Evolutionary conservation across 768 basidiomycete species (phyloP).

Genomic region (Strobilomyces dryophilus): DNA sequence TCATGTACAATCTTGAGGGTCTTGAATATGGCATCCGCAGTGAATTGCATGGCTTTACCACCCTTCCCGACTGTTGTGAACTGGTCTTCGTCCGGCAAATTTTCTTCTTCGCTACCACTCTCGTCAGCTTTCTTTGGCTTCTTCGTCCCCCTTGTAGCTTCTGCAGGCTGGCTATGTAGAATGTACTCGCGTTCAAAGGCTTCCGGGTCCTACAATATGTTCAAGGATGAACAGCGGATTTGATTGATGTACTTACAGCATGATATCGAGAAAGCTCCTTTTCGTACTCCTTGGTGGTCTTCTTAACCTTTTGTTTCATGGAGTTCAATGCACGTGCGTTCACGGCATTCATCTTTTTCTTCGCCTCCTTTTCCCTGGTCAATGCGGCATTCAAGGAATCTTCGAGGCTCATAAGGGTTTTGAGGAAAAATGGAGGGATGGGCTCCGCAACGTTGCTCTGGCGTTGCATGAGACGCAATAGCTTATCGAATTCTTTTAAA

Average conservation of each 20-base stretch:
- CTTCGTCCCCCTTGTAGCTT: conserved; percentile 35
- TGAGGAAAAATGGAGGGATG: conserved; percentile 82
- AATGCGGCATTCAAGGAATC: conserved; percentile 65
- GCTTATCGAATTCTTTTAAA: conserved; percentile 90
- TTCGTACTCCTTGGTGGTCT: conserved; percentile 86
- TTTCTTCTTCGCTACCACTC: conserved; percentile 42
- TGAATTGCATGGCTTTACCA: conserved; percentile 77
- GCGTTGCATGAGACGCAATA: conserved; percentile 83
- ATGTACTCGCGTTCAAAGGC: conserved; percentile 77
- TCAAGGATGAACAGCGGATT: background rate
- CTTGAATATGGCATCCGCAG: conserved; percentile 87
- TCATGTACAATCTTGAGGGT: conserved; percentile 88
- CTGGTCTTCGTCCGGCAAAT: conserved; percentile 45
- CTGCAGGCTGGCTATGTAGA: conserved; percentile 45
- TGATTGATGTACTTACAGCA: conserved; percentile 45
- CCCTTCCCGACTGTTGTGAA: conserved; percentile 92
- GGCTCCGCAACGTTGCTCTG: conserved; percentile 84
- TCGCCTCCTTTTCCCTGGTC: conserved; percentile 82
- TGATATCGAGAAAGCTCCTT: conserved; percentile 73
- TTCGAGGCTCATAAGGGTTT: conserved; percentile 72
- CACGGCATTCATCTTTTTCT: conserved; percentile 94
- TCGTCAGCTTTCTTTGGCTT: conserved; percentile 33
- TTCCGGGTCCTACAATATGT: conserved; percentile 69
- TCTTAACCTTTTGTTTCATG: conserved; percentile 98
- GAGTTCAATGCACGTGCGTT: conserved; percentile 93